A percentile compares a stretch with the other conserved stretches of the same genome.
Evolutionary conservation across 148 eudicot species (phyloP).

Genomic region (Persicaria tinctoria): DNA sequence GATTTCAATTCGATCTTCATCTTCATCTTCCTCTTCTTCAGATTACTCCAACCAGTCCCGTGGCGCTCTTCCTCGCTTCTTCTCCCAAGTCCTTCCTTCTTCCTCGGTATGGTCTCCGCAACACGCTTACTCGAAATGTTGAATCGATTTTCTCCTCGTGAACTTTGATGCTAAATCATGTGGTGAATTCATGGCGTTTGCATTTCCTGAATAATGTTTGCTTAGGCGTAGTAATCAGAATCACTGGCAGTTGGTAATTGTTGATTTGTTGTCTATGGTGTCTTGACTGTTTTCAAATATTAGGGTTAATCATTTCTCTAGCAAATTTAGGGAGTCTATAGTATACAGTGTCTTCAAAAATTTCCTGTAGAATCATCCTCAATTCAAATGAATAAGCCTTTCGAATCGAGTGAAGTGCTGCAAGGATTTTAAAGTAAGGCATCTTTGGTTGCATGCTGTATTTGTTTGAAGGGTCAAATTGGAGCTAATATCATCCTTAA

Average conservation of each 20-base stretch:
- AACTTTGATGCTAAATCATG: neutral
- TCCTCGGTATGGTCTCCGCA: slow-evolving; percentile 42
- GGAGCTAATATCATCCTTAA: no score
- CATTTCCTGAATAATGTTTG: neutral
- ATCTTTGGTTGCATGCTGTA: no score
- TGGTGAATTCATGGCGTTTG: neutral
- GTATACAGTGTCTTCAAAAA: neutral
- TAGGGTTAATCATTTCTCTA: neutral
- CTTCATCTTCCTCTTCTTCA: slow-evolving; percentile 26
- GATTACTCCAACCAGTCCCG: slow-evolving; percentile 74
- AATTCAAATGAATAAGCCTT: neutral
- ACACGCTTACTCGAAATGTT: neutral
- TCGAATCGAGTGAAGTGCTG: neutral
- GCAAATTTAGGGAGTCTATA: neutral
- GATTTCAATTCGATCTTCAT: neutral
- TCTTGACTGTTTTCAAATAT: no score
- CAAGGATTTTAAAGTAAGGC: neutral
- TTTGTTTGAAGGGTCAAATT: no score
- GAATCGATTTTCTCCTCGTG: neutral
- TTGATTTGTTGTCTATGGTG: neutral
- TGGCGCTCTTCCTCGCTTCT: slow-evolving; percentile 92
- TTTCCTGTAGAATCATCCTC: neutral
- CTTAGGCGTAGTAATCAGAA: neutral
- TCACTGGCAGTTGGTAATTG: neutral
- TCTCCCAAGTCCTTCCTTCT: slow-evolving; percentile 63